Evolutionary conservation across 345 rosid genomes (phyloP).

Genomic region (Raphanus sativus): DNA sequence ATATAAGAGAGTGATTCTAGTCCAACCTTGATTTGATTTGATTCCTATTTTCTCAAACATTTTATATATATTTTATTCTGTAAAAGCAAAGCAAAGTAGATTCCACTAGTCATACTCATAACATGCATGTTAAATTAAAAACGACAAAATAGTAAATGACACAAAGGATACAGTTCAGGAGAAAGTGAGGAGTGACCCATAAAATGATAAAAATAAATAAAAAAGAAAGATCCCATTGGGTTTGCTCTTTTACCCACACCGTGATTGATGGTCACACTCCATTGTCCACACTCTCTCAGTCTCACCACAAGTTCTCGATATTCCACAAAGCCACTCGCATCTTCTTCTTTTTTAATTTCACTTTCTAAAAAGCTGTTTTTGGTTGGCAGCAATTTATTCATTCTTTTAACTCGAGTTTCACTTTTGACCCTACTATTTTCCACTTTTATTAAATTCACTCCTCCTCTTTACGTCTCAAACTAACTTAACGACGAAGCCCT

Average conservation of each 20-base stretch:
- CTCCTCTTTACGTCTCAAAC: conserved; percentile 33
- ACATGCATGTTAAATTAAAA: not conserved
- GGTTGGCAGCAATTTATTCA: not conserved
- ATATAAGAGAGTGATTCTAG: not conserved
- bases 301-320: conserved; percentile 22
- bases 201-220: not conserved
- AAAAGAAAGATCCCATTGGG: conserved; percentile 16
- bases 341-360: conserved; percentile 1
- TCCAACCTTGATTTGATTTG: not conserved
- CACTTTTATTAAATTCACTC: conserved; percentile 7
- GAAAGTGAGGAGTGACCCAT: conserved; percentile 7
- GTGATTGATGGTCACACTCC: conserved; percentile 34
- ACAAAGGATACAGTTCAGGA: not conserved
- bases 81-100: conserved; percentile 7
- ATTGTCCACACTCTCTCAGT: conserved; percentile 15
- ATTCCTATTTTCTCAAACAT: not conserved
- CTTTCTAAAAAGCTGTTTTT: conserved; percentile 1
- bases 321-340: conserved; percentile 24
- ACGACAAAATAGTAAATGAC: conserved; percentile 13
- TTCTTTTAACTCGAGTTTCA: not conserved
- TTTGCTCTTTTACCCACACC: conserved; percentile 29
- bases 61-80: not conserved
- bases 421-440: conserved; percentile 11
- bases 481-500: conserved; percentile 41
- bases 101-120: not conserved